phyloP scores from a whole-genome alignment of 768 basidiomycete genomes.

The Mycena rosella region DNA sequence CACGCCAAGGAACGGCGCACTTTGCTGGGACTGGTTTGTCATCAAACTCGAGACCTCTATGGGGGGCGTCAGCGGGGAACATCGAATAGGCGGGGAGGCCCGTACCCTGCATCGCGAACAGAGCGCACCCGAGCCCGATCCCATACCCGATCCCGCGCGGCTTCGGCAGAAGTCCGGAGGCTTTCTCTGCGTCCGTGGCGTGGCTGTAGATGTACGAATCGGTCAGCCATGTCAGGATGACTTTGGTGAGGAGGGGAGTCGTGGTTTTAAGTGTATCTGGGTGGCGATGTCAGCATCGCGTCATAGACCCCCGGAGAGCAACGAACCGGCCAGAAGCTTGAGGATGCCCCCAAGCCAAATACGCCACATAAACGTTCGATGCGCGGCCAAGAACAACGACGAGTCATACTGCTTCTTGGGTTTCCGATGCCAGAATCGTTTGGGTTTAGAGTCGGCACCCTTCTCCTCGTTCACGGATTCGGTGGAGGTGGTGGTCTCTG shows the following conservation, averaged over 20 bases:
- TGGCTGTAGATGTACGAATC: conserved; percentile 59
- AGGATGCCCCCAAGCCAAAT: conserved; percentile 65
- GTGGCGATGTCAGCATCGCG: conserved; percentile 29
- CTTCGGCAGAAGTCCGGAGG: conserved; percentile 45
- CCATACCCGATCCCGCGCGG: conserved; percentile 71
- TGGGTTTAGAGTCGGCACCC: conserved; percentile 1
- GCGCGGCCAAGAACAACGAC: conserved; percentile 63
- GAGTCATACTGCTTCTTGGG: conserved; percentile 53
- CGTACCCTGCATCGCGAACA: conserved; percentile 68
- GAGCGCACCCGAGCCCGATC: conserved; percentile 67
- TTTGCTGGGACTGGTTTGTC: conserved; percentile 60
- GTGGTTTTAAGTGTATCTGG: conserved; percentile 21
- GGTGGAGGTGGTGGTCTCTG: conserved; percentile 27
- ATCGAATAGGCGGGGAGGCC: neutral
- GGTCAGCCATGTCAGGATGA: conserved; percentile 70
- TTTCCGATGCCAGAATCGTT: conserved; percentile 31
- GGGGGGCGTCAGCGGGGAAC: conserved; percentile 43
- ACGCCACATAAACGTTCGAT: conserved; percentile 58
- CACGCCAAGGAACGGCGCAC: conserved; percentile 45
- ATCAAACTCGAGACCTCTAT: conserved; percentile 57
- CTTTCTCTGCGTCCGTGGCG: conserved; percentile 52
- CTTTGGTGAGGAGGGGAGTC: conserved; percentile 69
- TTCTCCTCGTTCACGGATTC: conserved; percentile 33
- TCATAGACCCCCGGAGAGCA: neutral
- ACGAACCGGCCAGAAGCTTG: conserved; percentile 56